Conservation (phyloP, 2,329 filamentous ascomycete species). For the Fusarium sublunatum region DNA sequence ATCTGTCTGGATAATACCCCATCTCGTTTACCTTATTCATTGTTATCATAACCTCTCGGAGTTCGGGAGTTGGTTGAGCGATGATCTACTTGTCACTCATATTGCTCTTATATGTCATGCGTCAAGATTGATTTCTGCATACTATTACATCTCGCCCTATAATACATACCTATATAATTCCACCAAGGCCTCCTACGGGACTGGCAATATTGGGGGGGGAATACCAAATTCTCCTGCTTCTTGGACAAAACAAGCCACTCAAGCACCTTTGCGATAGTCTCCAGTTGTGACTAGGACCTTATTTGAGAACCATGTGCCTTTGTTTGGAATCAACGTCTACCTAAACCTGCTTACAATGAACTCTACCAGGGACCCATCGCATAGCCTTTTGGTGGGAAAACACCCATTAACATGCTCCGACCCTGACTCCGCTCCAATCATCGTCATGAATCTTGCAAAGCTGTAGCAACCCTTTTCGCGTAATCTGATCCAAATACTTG, state of each 20-base stretch:
- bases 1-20: slow-evolving; percentile 48
- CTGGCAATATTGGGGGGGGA: slow-evolving; percentile 1
- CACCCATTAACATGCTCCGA: slow-evolving; percentile 50
- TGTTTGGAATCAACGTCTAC: slow-evolving; percentile 46
- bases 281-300: slow-evolving; percentile 3
- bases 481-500: slow-evolving; percentile 25
- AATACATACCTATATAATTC: slow-evolving; percentile 7
- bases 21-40: slow-evolving; percentile 20
- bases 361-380: slow-evolving; percentile 47
- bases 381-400: slow-evolving; percentile 49
- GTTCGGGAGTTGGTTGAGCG: slow-evolving; percentile 34
- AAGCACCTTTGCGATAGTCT: slow-evolving; percentile 2
- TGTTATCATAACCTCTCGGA: slow-evolving; percentile 18
- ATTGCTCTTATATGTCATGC: slow-evolving; percentile 10
- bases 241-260: background rate
- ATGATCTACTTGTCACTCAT: slow-evolving; percentile 26
- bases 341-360: slow-evolving; percentile 47
- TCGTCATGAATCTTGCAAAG: slow-evolving; percentile 47
- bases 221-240: slow-evolving; percentile 10
- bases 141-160: slow-evolving; percentile 6
- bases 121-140: slow-evolving; percentile 18
- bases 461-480: slow-evolving; percentile 32
- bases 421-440: slow-evolving; percentile 47
- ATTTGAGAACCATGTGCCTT: slow-evolving; percentile 36
- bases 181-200: background rate